These are phyloP conservation scores for Cryoendolithus antarcticus DNA, from an alignment of 2,329 filamentous ascomycete species.

Conservation along the genomic window DNA sequence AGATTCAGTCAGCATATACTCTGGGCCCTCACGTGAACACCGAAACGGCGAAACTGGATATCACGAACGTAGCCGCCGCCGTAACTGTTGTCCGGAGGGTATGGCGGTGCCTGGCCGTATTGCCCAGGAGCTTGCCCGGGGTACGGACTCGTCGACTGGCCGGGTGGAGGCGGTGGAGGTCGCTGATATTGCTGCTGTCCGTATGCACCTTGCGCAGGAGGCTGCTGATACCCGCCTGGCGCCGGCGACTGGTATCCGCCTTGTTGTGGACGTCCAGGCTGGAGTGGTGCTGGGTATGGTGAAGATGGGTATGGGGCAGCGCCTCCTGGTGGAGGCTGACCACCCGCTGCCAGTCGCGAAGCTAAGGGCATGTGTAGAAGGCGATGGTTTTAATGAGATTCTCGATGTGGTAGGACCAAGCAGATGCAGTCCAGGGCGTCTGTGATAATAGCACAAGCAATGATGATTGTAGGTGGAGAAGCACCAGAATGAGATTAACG, in stretches of 20 bases:
- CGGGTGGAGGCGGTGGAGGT: constrained; percentile 20
- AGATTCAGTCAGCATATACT: constrained; percentile 6
- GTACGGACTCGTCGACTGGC: constrained; percentile 4
- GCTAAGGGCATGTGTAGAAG: constrained; percentile 21
- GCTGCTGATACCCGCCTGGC: constrained; percentile 9
- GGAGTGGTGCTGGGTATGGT: constrained; percentile 31
- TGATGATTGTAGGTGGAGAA: too few relatives aligned
- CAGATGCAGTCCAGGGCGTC: too few relatives aligned
- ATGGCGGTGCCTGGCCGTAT: constrained; percentile 20
- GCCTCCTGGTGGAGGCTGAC: constrained; percentile 22
- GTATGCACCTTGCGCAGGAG: constrained; percentile 6
- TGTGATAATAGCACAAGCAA: too few relatives aligned
- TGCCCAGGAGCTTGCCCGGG: constrained; percentile 10
- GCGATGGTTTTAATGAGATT: too few relatives aligned
- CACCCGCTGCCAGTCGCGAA: constrained; percentile 17
- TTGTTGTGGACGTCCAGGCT: constrained; percentile 6
- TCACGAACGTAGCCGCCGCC: constrained; percentile 23
- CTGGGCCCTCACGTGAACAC: not conserved
- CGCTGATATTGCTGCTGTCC: constrained; percentile 9
- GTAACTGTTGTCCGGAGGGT: constrained; percentile 14
- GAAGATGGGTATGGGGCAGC: constrained; percentile 17
- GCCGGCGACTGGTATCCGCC: constrained; percentile 22
- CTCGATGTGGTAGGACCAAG: too few relatives aligned
- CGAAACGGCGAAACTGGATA: constrained; percentile 1
- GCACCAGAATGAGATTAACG: too few relatives aligned